These are phyloP conservation scores for Trametes villosa DNA, from an alignment of 768 basidiomycete genomes.

Conservation along the genomic window DNA sequence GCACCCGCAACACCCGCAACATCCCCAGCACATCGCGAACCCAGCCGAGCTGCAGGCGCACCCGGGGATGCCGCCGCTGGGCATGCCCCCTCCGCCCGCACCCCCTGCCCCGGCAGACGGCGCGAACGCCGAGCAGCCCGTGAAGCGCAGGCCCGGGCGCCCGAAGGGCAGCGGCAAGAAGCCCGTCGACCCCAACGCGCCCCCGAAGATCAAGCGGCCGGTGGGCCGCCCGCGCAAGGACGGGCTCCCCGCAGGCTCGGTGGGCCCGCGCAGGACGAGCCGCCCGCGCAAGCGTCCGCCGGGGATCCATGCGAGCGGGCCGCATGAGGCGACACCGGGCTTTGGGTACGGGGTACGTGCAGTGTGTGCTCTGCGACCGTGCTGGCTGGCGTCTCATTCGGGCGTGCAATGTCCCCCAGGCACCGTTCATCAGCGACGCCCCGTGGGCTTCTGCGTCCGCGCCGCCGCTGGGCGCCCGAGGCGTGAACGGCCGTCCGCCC, in stretches of 20 bases:
- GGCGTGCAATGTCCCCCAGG: neutral
- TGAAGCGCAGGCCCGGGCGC: conserved; percentile 73
- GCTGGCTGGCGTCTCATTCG: neutral
- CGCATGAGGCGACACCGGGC: conserved; percentile 13
- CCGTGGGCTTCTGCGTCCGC: conserved; percentile 29
- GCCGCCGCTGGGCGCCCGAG: conserved; percentile 26
- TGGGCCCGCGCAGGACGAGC: conserved; percentile 46
- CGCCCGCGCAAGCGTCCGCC: conserved; percentile 46
- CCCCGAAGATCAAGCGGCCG: conserved; percentile 71
- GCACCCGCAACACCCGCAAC: conserved; percentile 7
- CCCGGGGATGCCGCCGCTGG: conserved; percentile 10
- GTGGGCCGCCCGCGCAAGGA: conserved; percentile 84
- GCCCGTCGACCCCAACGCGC: conserved; percentile 39
- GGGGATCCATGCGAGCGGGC: conserved; percentile 35
- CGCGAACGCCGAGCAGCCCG: conserved; percentile 37
- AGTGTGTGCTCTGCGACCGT: conserved; percentile 4
- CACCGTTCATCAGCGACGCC: conserved; percentile 12
- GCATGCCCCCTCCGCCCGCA: conserved; percentile 15
- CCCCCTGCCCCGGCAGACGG: conserved; percentile 12
- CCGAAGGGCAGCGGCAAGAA: conserved; percentile 86
- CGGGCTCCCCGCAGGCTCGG: conserved; percentile 77
- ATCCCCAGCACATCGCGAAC: conserved; percentile 15
- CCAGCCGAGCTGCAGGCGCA: conserved; percentile 13
- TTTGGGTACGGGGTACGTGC: conserved; percentile 23
- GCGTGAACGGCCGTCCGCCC: conserved; percentile 27